Conservation (phyloP, 352 stramenopile species). For the Thraustochytrium striatum region DNA sequence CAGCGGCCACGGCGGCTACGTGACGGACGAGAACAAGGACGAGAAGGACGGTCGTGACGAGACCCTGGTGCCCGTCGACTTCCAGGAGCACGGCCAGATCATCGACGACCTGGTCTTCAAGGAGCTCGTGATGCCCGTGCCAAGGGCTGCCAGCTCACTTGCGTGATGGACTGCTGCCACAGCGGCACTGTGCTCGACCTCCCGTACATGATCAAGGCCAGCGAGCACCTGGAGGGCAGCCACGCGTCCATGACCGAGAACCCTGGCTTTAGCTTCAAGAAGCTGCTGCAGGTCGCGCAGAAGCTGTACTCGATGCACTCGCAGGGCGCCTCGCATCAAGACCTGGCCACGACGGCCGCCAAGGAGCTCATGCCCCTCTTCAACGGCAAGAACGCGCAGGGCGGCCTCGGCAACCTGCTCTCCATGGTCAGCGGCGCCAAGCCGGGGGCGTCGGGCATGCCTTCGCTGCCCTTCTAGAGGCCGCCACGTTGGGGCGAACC, state of each 20-base stretch:
- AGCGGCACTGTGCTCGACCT: constrained; percentile 41
- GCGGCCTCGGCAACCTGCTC: constrained; percentile 31
- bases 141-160: constrained; percentile 13
- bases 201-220: constrained; percentile 44
- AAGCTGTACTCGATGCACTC: constrained; percentile 32
- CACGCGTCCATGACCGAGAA: constrained; percentile 14
- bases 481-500: too few relatives aligned
- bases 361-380: constrained; percentile 33
- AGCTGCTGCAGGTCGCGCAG: neutral
- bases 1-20: constrained; percentile 49
- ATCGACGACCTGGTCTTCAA: constrained; percentile 43
- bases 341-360: neutral
- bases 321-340: neutral
- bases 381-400: neutral
- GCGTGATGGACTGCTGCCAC: constrained; percentile 45
- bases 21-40: constrained; percentile 33
- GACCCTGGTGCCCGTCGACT: constrained; percentile 49
- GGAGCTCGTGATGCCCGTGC: constrained; percentile 41
- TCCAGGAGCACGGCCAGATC: constrained; percentile 38
- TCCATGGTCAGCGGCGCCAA: too few relatives aligned
- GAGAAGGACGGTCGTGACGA: constrained; percentile 42
- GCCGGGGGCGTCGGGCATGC: too few relatives aligned
- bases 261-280: constrained; percentile 36
- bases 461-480: too few relatives aligned
- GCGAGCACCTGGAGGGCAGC: constrained; percentile 7